Conservation (phyloP, 352 stramenopile species). For the Pythium folliculosum region DNA sequence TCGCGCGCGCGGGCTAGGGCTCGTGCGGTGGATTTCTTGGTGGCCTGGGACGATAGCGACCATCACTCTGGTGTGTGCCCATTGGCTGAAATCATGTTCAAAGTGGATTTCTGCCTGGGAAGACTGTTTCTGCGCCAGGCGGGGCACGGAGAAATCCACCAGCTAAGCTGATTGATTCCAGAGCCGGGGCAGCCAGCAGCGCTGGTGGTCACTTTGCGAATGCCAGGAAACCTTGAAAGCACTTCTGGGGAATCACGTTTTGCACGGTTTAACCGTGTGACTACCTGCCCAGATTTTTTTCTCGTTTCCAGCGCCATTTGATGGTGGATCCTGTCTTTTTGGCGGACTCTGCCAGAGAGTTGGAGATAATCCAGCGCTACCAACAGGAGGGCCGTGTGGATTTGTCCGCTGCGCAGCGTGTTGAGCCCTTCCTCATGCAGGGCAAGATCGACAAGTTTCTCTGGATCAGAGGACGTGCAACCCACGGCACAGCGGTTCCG, state of each 20-base stretch:
- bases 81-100: conserved; percentile 20
- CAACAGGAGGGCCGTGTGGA: too few species aligned
- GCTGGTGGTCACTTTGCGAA: conserved; percentile 14
- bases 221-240: too few species aligned
- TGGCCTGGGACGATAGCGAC: conserved; percentile 9
- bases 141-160: conserved; percentile 25
- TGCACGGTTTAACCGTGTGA: neutral
- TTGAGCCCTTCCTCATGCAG: too few species aligned
- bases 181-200: neutral
- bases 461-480: too few species aligned
- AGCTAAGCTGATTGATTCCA: conserved; percentile 19
- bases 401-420: too few species aligned
- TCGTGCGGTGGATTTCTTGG: conserved; percentile 25
- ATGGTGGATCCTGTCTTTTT: neutral
- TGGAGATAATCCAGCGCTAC: too few species aligned
- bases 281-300: neutral
- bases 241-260: neutral
- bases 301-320: neutral
- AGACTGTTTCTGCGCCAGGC: conserved; percentile 24
- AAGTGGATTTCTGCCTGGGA: conserved; percentile 27
- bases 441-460: too few species aligned
- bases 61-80: neutral
- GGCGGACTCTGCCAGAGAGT: neutral
- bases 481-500: too few species aligned
- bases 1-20: conserved; percentile 16